Conservation (phyloP, 2,329 filamentous ascomycete species). For the Spiromastix sp. region DNA sequence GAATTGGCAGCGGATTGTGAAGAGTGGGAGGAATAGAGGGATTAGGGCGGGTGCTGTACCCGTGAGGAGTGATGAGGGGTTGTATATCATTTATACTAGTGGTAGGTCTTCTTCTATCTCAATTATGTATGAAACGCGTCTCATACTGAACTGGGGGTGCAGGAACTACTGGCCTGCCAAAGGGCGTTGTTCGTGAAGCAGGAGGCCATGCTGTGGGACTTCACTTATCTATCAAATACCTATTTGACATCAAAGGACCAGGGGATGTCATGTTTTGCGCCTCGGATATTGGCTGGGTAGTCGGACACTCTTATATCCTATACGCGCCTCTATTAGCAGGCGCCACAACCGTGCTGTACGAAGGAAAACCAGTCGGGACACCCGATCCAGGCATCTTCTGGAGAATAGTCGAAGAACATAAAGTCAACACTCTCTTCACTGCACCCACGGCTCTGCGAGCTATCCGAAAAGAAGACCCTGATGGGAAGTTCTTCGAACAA, state of each 20-base stretch:
- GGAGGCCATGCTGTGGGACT: constrained; percentile 82
- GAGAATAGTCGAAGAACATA: constrained; percentile 75
- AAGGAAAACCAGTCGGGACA: constrained; percentile 88
- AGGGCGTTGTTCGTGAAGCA: constrained; percentile 72
- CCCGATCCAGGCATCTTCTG: constrained; percentile 82
- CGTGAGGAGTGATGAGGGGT: constrained; percentile 62
- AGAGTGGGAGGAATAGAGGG: constrained; percentile 57
- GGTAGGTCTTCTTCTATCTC: constrained; percentile 25
- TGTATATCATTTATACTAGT: constrained; percentile 90
- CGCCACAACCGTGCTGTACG: constrained; percentile 77
- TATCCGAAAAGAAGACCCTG: constrained; percentile 75
- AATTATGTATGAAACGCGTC: neutral
- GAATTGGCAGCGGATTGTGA: constrained; percentile 68
- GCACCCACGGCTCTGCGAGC: constrained; percentile 80
- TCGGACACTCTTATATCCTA: constrained; percentile 77
- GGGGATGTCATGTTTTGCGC: constrained; percentile 74
- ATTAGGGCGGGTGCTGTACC: constrained; percentile 65
- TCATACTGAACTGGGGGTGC: too few relatives aligned
- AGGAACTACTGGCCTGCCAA: constrained; percentile 71
- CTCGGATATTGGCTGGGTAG: constrained; percentile 87
- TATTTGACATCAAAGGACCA: constrained; percentile 73
- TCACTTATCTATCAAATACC: constrained; percentile 68
- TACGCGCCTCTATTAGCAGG: constrained; percentile 80
- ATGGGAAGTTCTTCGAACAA: constrained; percentile 54
- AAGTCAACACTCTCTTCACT: constrained; percentile 74